Evolutionary conservation across 2,329 filamentous ascomycete genomes (phyloP).

Genomic region (Aspergillus oerlinghausenensis): DNA sequence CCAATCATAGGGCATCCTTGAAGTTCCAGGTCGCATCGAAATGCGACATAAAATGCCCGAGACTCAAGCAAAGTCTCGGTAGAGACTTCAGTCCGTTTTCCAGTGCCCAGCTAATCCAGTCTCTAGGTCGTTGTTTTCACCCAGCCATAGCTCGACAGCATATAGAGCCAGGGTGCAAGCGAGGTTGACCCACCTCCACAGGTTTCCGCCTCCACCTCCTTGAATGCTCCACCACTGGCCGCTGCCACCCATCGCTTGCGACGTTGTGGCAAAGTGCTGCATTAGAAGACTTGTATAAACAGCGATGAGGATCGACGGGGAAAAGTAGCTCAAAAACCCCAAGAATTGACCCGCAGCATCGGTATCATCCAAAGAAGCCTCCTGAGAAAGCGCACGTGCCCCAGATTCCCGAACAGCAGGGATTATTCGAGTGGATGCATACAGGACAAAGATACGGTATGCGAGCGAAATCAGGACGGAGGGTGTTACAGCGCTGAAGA

Average conservation of each 20-base stretch:
- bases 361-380: slow-evolving; percentile 78
- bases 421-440: slow-evolving; percentile 92
- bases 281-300: slow-evolving; percentile 94
- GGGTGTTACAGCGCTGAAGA: slow-evolving; percentile 90
- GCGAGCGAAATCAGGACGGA: slow-evolving; percentile 92
- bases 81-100: slow-evolving; percentile 72
- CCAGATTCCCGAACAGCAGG: slow-evolving; percentile 86
- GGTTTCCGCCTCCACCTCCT: slow-evolving; percentile 77
- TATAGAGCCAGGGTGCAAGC: slow-evolving; percentile 86
- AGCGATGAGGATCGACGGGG: slow-evolving; percentile 86
- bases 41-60: neutral
- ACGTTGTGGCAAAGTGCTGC: slow-evolving; percentile 84
- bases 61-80: neutral
- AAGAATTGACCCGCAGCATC: slow-evolving; percentile 77
- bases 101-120: slow-evolving; percentile 71
- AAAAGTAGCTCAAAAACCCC: slow-evolving; percentile 87
- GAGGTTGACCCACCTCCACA: slow-evolving; percentile 92
- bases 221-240: slow-evolving; percentile 79
- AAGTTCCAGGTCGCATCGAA: neutral
- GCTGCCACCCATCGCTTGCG: slow-evolving; percentile 54
- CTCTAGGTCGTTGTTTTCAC: slow-evolving; percentile 67
- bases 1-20: neutral
- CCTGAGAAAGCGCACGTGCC: slow-evolving; percentile 74
- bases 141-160: slow-evolving; percentile 82
- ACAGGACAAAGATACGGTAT: slow-evolving; percentile 92